Evolutionary conservation across 2,329 filamentous ascomycete species (phyloP).

Genomic region (Aureobasidium leucospermi): DNA sequence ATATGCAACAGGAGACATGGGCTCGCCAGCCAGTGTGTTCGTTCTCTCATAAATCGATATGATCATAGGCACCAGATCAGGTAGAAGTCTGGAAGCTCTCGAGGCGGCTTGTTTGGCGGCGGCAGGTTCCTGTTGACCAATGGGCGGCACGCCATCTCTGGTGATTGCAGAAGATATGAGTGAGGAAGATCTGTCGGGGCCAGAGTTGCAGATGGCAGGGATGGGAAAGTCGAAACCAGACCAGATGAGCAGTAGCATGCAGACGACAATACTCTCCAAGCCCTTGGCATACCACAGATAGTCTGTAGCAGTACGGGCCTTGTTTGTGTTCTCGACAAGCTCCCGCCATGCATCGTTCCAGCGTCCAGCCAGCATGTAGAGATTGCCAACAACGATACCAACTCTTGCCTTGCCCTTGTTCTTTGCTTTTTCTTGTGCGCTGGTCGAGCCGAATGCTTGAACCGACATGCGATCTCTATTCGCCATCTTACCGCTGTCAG

Average conservation of each 20-base stretch:
- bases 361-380: conserved; percentile 82
- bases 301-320: conserved; percentile 74
- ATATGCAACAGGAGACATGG: conserved; percentile 61
- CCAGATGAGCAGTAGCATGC: conserved; percentile 78
- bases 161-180: not conserved
- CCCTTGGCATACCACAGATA: conserved; percentile 98
- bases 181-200: conserved; percentile 21
- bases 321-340: conserved; percentile 69
- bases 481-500: conserved; percentile 18
- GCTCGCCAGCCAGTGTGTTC: conserved; percentile 55
- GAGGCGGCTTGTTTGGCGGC: conserved; percentile 31
- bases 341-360: conserved; percentile 86
- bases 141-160: conserved; percentile 12
- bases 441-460: conserved; percentile 67
- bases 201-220: conserved; percentile 25
- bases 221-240: conserved; percentile 70
- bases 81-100: conserved; percentile 52
- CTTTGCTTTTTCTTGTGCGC: conserved; percentile 50
- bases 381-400: conserved; percentile 70
- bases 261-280: conserved; percentile 77
- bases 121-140: conserved; percentile 12
- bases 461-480: conserved; percentile 53
- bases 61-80: conserved; percentile 69
- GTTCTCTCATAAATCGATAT: conserved; percentile 65
- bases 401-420: conserved; percentile 75